Conservation (phyloP, 805 yeast species). For the Starmera quercuum region DNA sequence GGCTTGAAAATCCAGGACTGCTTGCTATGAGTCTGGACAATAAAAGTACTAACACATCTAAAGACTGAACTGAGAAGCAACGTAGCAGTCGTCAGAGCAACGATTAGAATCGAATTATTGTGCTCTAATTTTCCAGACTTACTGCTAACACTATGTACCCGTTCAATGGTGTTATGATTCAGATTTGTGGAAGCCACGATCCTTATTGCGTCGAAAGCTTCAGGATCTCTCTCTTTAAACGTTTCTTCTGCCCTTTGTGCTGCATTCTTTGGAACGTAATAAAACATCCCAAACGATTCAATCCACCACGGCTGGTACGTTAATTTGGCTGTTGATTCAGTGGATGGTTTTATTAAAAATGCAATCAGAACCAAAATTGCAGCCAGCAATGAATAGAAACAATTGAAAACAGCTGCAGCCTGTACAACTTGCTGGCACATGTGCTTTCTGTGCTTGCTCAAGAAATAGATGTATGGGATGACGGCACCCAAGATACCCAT, state of each 20-base stretch:
- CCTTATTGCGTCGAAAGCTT: conserved; percentile 40
- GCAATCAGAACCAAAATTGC: conserved; percentile 41
- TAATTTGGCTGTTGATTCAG: conserved; percentile 38
- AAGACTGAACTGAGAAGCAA: conserved; percentile 43
- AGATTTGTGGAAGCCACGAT: conserved; percentile 52
- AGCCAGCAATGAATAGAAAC: conserved; percentile 48
- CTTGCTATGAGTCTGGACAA: conserved; percentile 16
- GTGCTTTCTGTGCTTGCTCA: conserved; percentile 34
- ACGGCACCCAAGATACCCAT: conserved; percentile 63
- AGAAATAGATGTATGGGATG: conserved; percentile 50
- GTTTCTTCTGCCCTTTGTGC: conserved; percentile 38
- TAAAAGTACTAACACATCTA: conserved; percentile 41
- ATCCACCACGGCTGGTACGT: conserved; percentile 79
- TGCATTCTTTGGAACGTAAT: conserved; percentile 51
- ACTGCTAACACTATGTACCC: conserved; percentile 17
- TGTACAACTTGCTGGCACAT: conserved; percentile 49
- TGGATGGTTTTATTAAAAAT: conserved; percentile 47
- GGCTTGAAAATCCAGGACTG: conserved; percentile 42
- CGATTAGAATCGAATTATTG: conserved; percentile 38
- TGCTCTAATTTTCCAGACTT: conserved; percentile 35
- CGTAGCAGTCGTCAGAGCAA: conserved; percentile 38
- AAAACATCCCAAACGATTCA: conserved; percentile 48
- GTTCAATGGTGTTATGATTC: conserved; percentile 23
- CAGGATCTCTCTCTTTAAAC: conserved; percentile 39
- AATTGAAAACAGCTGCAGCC: conserved; percentile 40